phyloP scores from a whole-genome alignment of 1,284 basidiomycete species.

The Leccinum pachyderme region DNA sequence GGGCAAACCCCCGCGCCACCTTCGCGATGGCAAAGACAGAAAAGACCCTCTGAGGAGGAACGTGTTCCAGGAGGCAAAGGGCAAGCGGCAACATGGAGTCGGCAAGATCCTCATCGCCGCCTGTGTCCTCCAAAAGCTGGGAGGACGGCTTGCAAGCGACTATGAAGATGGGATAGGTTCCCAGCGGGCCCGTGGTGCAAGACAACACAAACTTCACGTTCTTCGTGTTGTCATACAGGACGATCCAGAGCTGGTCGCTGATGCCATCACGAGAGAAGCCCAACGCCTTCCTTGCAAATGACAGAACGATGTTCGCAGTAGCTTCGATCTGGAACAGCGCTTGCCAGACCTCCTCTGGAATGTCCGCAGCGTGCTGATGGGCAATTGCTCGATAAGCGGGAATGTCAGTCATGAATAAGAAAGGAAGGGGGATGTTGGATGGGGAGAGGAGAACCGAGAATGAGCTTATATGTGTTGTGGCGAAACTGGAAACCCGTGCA shows the following conservation, averaged over 20 bases:
- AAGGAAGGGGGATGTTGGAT: background rate
- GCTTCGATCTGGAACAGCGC: too few species aligned
- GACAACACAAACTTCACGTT: slow-evolving; percentile 57
- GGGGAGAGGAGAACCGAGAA: background rate
- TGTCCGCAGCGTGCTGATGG: slow-evolving; percentile 12
- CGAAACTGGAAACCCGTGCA: background rate
- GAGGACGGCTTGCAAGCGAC: slow-evolving; percentile 38
- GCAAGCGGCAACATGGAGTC: slow-evolving; percentile 38
- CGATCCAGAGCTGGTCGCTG: slow-evolving; percentile 48
- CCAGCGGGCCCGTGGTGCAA: slow-evolving; percentile 52
- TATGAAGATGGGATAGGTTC: slow-evolving; percentile 61
- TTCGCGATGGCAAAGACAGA: slow-evolving; percentile 61
- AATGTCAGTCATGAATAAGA: slow-evolving; percentile 11
- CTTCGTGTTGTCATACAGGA: slow-evolving; percentile 32
- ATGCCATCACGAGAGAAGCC: background rate
- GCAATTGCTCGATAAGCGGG: background rate
- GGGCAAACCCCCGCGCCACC: slow-evolving; percentile 48
- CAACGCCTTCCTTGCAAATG: slow-evolving; percentile 15
- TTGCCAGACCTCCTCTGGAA: slow-evolving; percentile 41
- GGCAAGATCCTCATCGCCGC: slow-evolving; percentile 29
- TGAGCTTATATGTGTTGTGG: slow-evolving; percentile 9
- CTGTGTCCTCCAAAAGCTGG: slow-evolving; percentile 25
- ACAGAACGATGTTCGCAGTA: too few species aligned
- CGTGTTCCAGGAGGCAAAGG: slow-evolving; percentile 27
- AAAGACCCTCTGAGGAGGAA: slow-evolving; percentile 50